Evolutionary conservation across 805 yeast genomes (phyloP).

Genomic region (Nakazawaea pomicola): DNA sequence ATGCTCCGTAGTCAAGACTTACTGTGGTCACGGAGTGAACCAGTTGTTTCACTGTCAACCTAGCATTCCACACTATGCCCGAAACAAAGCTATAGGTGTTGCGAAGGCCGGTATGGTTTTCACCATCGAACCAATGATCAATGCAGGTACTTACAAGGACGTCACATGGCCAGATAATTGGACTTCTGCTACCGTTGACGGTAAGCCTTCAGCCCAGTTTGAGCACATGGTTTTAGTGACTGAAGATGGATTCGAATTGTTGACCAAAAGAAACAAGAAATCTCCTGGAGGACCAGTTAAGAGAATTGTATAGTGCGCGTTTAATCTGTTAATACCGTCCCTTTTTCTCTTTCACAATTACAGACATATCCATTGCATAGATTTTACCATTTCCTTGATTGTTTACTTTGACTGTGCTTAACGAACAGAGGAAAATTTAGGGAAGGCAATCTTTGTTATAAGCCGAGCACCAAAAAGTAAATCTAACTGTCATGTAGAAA

Average conservation of each 20-base stretch:
- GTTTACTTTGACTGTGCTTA: no score
- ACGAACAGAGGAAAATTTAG: no score
- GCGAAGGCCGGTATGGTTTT: slow-evolving; percentile 95
- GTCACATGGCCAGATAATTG: slow-evolving; percentile 95
- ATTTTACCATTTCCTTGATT: no score
- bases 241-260: slow-evolving; percentile 86
- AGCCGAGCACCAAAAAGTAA: no score
- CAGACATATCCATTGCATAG: no score
- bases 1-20: slow-evolving; percentile 84
- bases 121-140: slow-evolving; percentile 97
- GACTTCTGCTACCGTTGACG: slow-evolving; percentile 92
- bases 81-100: slow-evolving; percentile 87
- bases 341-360: not conserved
- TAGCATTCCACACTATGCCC: slow-evolving; percentile 89
- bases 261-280: slow-evolving; percentile 72
- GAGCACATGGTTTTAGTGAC: slow-evolving; percentile 92
- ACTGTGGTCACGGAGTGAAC: slow-evolving; percentile 93
- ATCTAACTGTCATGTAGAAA: no score
- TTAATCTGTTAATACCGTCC: not conserved
- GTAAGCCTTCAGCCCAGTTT: slow-evolving; percentile 87
- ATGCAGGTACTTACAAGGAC: slow-evolving; percentile 77
- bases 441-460: no score
- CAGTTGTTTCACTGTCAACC: slow-evolving; percentile 87
- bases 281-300: slow-evolving; percentile 88
- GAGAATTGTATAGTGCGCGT: slow-evolving; percentile 34